Conservation (phyloP, 768 basidiomycete species). For the Leccinum rimulosum region DNA sequence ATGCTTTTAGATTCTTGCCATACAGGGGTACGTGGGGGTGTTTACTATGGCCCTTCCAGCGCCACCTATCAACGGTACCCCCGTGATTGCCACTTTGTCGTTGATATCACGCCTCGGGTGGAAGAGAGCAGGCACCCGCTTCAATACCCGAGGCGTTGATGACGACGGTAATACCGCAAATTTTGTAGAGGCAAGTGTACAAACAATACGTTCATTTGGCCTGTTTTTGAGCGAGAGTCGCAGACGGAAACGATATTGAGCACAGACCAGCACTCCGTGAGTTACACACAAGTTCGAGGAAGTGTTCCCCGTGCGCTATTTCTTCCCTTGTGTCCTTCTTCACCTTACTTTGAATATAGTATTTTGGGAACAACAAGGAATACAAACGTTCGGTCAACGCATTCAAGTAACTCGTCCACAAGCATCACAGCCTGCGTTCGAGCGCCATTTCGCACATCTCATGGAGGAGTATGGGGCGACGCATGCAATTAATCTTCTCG, state of each 20-base stretch:
- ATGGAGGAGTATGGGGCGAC: constrained; percentile 81
- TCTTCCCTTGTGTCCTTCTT: neutral
- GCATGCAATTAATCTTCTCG: constrained; percentile 90
- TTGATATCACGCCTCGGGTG: constrained; percentile 88
- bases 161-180: constrained; percentile 95
- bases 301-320: constrained; percentile 81
- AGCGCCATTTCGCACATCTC: constrained; percentile 86
- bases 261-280: constrained; percentile 83
- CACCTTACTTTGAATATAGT: constrained; percentile 46
- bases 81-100: constrained; percentile 69
- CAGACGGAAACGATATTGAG: constrained; percentile 91
- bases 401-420: constrained; percentile 96
- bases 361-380: constrained; percentile 98
- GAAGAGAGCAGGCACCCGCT: constrained; percentile 95
- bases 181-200: constrained; percentile 79
- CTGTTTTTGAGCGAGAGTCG: constrained; percentile 14
- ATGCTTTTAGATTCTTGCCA: constrained; percentile 67
- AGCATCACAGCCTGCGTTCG: constrained; percentile 96
- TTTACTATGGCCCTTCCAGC: constrained; percentile 74
- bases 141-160: constrained; percentile 95
- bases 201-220: neutral
- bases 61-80: constrained; percentile 71
- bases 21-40: constrained; percentile 92
- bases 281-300: constrained; percentile 92
- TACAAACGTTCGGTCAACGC: constrained; percentile 90